Conservation (phyloP, 2,329 filamentous ascomycete genomes). For the Verticillium longisporum region DNA sequence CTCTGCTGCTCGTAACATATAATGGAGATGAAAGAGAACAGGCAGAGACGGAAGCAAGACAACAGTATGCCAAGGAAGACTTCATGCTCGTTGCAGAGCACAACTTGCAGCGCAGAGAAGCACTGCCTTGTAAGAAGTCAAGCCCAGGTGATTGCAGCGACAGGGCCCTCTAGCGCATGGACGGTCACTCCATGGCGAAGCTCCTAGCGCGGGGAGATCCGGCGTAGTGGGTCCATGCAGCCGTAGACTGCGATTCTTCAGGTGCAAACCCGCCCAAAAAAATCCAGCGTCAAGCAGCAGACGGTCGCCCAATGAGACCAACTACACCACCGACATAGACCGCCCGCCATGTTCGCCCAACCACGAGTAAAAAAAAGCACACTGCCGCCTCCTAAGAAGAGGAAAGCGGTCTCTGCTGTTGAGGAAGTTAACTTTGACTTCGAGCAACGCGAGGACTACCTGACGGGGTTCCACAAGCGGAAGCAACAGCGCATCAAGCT, state of each 20-base stretch:
- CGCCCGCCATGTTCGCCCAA: constrained; percentile 42
- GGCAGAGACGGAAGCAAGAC: too few relatives aligned
- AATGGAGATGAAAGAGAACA: too few relatives aligned
- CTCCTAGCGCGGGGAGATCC: neutral
- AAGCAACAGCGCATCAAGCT: constrained; percentile 79
- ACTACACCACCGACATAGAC: neutral
- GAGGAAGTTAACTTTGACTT: constrained; percentile 85
- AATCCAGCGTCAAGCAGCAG: constrained; percentile 5
- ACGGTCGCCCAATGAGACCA: constrained; percentile 3
- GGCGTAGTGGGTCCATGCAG: neutral
- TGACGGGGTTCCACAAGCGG: constrained; percentile 96
- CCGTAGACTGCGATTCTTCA: neutral
- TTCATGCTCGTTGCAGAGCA: neutral
- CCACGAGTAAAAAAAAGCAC: constrained; percentile 55
- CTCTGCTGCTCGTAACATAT: too few relatives aligned
- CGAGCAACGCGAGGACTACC: constrained; percentile 72
- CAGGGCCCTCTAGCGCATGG: neutral
- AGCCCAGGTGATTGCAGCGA: neutral
- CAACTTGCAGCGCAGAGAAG: too few relatives aligned
- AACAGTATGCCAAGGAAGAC: neutral
- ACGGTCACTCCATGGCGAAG: neutral
- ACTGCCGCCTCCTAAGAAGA: constrained; percentile 56
- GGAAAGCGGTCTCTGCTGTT: constrained; percentile 52
- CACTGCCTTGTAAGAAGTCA: neutral
- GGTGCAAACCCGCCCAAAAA: constrained; percentile 3